Percentiles rank a stretch among this genome's conserved stretches.
Conservation (phyloP, 192 early-diverging fungal species). For the Coemansia sp. region DNA sequence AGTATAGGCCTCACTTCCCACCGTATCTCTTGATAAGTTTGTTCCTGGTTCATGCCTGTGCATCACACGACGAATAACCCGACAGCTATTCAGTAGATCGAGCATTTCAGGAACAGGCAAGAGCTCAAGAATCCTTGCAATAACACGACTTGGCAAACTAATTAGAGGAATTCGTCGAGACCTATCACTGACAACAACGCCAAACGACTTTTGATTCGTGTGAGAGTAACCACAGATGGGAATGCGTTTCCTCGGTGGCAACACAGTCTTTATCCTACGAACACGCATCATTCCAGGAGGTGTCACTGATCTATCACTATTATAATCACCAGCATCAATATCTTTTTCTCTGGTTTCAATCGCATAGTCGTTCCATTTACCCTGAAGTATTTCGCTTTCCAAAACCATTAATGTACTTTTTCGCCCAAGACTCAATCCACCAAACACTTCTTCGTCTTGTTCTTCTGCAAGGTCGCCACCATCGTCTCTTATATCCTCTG, state of each 20-base stretch:
- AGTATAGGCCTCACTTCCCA: slow-evolving; percentile 31
- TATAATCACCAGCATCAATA: neutral
- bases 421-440: neutral
- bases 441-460: slow-evolving; percentile 6
- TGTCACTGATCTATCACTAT: slow-evolving; percentile 11
- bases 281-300: slow-evolving; percentile 35
- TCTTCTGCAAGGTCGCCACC: neutral
- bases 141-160: slow-evolving; percentile 25
- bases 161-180: slow-evolving; percentile 13
- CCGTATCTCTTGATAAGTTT: slow-evolving; percentile 1
- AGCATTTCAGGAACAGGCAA: slow-evolving; percentile 34
- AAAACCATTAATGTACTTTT: slow-evolving; percentile 20
- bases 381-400: slow-evolving; percentile 36
- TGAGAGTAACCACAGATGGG: neutral
- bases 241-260: neutral
- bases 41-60: slow-evolving; percentile 19
- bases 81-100: slow-evolving; percentile 35
- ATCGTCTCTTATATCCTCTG: slow-evolving; percentile 3
- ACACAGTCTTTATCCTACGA: too few species aligned
- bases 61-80: slow-evolving; percentile 39
- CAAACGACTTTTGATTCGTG: neutral
- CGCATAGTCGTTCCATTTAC: slow-evolving; percentile 25
- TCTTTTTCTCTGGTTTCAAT: neutral
- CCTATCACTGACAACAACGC: neutral
- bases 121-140: slow-evolving; percentile 21